Percentiles rank a stretch among this genome's conserved stretches.
These are phyloP conservation scores for Trichoderma koningiopsis DNA, from an alignment of 2,329 filamentous ascomycete species.

Conservation along the genomic window DNA sequence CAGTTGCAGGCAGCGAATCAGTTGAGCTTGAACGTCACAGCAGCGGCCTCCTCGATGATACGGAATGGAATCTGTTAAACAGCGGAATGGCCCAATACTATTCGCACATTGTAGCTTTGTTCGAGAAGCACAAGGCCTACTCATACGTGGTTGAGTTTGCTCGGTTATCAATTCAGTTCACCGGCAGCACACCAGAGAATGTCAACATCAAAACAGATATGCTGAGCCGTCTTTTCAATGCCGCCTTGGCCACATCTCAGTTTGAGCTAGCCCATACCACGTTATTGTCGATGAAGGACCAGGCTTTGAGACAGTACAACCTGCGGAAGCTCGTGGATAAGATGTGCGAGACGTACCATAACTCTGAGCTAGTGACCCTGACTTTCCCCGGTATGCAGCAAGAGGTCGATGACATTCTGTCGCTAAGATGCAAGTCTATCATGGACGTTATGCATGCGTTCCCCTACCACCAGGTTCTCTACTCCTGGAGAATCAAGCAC, in stretches of 20 bases:
- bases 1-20: constrained; percentile 46
- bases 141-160: constrained; percentile 85
- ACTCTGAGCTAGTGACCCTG: constrained; percentile 69
- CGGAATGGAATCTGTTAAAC: constrained; percentile 70
- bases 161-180: constrained; percentile 70
- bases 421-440: constrained; percentile 69
- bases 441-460: constrained; percentile 67
- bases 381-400: constrained; percentile 78
- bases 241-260: constrained; percentile 74
- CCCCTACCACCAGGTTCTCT: constrained; percentile 88
- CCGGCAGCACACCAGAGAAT: constrained; percentile 37
- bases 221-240: constrained; percentile 80
- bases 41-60: constrained; percentile 70
- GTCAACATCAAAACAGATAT: constrained; percentile 65
- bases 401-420: constrained; percentile 77
- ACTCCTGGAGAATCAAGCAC: constrained; percentile 83
- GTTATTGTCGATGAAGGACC: constrained; percentile 71
- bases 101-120: constrained; percentile 80
- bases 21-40: constrained; percentile 57
- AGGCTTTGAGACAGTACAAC: constrained; percentile 69
- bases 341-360: constrained; percentile 69
- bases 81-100: constrained; percentile 82
- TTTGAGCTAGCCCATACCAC: constrained; percentile 83
- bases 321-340: constrained; percentile 69
- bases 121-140: constrained; percentile 74